A percentile compares a stretch with the other conserved stretches of the same genome.
Conservation (phyloP, 768 basidiomycete genomes). For the Gloeostereum incarnatum region DNA sequence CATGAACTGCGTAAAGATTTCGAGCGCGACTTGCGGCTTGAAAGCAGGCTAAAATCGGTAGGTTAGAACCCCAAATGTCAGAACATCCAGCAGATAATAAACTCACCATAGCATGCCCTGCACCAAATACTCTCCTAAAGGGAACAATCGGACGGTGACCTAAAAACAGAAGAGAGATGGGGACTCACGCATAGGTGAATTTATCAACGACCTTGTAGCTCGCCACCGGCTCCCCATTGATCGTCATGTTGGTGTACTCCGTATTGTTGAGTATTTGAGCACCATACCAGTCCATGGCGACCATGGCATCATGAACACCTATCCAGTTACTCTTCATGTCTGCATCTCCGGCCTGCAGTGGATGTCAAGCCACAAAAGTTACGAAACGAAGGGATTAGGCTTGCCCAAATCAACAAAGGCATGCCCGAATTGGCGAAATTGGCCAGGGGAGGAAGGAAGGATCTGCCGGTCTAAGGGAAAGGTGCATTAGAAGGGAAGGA, state of each 20-base stretch:
- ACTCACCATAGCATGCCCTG: too few relatives aligned
- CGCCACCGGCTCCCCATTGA: not conserved
- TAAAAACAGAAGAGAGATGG: too few relatives aligned
- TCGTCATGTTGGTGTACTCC: constrained; percentile 16
- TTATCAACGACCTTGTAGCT: constrained; percentile 3
- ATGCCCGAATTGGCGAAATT: constrained; percentile 1
- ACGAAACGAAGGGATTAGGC: not conserved
- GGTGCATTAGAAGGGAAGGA: not conserved
- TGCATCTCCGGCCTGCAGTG: not conserved
- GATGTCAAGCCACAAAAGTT: not conserved
- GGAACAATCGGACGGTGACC: too few relatives aligned
- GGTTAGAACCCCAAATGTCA: too few relatives aligned
- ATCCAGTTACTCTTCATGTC: too few relatives aligned
- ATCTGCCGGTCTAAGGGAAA: constrained; percentile 3
- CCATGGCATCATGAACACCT: constrained; percentile 3
- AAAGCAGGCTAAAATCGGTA: too few relatives aligned
- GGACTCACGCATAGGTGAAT: constrained; percentile 3
- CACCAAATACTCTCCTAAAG: too few relatives aligned
- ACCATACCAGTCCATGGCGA: constrained; percentile 5
- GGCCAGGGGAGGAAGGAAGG: constrained; percentile 1
- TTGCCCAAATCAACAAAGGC: constrained; percentile 4
- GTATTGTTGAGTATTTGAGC: constrained; percentile 5
- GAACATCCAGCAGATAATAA: too few relatives aligned
- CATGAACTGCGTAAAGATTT: too few relatives aligned
- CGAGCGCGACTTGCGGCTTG: too few relatives aligned